phyloP scores from a whole-genome alignment of 768 basidiomycete genomes.

The Boletus vermiculosoides region DNA sequence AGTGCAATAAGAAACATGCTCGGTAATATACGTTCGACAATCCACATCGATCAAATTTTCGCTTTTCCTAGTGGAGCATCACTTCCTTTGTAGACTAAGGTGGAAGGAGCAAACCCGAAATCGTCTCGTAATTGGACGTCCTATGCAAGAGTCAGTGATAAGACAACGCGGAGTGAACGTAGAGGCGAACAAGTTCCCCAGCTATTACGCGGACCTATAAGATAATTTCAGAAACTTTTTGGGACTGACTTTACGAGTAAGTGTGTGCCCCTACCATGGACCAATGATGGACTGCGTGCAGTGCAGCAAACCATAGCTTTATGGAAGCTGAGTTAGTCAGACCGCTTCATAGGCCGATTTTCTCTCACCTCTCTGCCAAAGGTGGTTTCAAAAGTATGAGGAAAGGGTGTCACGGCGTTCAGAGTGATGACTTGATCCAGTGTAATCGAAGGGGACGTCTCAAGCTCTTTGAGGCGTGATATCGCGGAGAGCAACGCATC shows the following conservation, averaged over 20 bases:
- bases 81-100: constrained; percentile 70
- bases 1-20: constrained; percentile 6
- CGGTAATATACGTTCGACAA: constrained; percentile 7
- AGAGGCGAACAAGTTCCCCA: constrained; percentile 66
- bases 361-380: constrained; percentile 72
- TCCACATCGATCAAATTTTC: constrained; percentile 45
- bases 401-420: constrained; percentile 78
- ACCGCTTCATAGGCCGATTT: background rate
- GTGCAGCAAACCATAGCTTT: constrained; percentile 81
- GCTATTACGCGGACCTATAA: constrained; percentile 76
- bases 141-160: constrained; percentile 37
- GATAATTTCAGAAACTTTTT: constrained; percentile 2
- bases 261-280: constrained; percentile 60
- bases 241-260: background rate
- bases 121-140: constrained; percentile 66
- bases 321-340: constrained; percentile 6
- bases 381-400: constrained; percentile 73
- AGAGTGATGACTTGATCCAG: constrained; percentile 63
- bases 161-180: constrained; percentile 1
- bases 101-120: constrained; percentile 87
- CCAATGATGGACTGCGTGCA: constrained; percentile 91
- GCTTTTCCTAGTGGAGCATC: constrained; percentile 63
- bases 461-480: constrained; percentile 51
- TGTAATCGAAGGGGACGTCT: constrained; percentile 39
- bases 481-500: constrained; percentile 56